Base-by-base conservation (phyloP, 1,139 yeast species). In the Sugiyamaella paludigena region DNA sequence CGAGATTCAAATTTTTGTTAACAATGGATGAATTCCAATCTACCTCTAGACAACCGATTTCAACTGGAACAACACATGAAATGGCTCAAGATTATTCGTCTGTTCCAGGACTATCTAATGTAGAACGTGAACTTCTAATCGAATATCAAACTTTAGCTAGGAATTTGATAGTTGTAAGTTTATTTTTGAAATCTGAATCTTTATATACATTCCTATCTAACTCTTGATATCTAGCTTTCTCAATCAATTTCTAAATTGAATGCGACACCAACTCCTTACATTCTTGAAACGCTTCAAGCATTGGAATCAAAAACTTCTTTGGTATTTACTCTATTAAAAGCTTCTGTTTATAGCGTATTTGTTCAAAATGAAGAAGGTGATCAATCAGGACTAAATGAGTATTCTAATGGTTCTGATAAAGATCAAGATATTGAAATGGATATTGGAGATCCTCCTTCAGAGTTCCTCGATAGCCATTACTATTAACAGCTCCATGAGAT, bases 291-390 rank as follows among this genome's bases (percentile, higher is more conserved):
- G 48, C 61, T 80, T 54, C 69, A 83, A 29, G 70, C 69, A 28
- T 66, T 80, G 51, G 85, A 80, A 60, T 72, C 77, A 59, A 79
- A 80, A 53, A 69, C 78, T 29, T 81, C 81, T 0, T 66, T 80
- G 51, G 81, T 80, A n/a, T 77, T 77, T 54, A 80, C 84, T 4
- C 68, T 79, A 40, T 76, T 81, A 63, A 78, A 78, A 54, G 79
- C 83, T 1, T 80, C 84, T 0, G 83, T 81, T 5, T 80, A 79
- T 60, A 74, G 79, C 41, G 68, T 79, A 45, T 75, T 76, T 54
- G 59, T 69, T 46, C 76, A 72, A 56, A 73, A 73, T 51, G 76
- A 71, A 39, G 56, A 34, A 2, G 43, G 29, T 11, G 39, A 27
- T 31, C 46, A 35, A n/a, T 44, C 29, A 11, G 27, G 12, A 9